phyloP scores from a whole-genome alignment of 257 asterid genomes.

The Osmanthus fragrans region DNA sequence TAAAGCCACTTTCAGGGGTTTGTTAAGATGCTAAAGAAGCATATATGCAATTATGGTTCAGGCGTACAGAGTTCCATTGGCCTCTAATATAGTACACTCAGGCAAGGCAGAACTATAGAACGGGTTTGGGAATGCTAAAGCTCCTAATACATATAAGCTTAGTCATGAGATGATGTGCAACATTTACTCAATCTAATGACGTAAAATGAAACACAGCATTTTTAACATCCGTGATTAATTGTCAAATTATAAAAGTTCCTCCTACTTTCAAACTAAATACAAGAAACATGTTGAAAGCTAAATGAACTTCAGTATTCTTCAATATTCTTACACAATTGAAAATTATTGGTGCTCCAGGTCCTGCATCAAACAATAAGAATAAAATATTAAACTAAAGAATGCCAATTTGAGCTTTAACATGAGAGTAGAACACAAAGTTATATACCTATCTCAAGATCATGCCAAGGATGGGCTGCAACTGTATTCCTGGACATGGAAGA shows the following conservation, averaged over 20 bases:
- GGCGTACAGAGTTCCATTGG: not conserved
- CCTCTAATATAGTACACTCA: not conserved
- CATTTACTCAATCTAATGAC: not conserved
- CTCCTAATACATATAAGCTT: not conserved
- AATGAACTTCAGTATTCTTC: conserved; percentile 37
- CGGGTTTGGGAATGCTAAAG: not conserved
- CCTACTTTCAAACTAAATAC: not conserved
- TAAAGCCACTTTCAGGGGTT: not conserved
- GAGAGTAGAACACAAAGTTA: conserved; percentile 13
- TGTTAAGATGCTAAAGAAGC: not conserved
- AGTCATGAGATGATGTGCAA: not conserved
- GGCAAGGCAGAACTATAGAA: not conserved
- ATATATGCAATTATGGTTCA: not conserved
- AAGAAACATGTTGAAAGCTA: conserved; percentile 11
- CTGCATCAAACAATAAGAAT: conserved; percentile 48
- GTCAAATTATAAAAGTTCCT: conserved; percentile 13
- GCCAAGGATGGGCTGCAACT: conserved; percentile 99
- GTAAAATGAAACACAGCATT: not conserved
- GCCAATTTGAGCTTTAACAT: not conserved
- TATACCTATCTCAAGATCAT: conserved; percentile 93
- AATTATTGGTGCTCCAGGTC: conserved; percentile 80
- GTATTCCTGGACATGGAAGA: conserved; percentile 75
- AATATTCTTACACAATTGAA: conserved; percentile 81
- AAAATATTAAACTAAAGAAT: not conserved
- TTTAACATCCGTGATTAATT: not conserved